phyloP scores from a whole-genome alignment of 768 basidiomycete genomes.

The Daedaleopsis sinensis region DNA sequence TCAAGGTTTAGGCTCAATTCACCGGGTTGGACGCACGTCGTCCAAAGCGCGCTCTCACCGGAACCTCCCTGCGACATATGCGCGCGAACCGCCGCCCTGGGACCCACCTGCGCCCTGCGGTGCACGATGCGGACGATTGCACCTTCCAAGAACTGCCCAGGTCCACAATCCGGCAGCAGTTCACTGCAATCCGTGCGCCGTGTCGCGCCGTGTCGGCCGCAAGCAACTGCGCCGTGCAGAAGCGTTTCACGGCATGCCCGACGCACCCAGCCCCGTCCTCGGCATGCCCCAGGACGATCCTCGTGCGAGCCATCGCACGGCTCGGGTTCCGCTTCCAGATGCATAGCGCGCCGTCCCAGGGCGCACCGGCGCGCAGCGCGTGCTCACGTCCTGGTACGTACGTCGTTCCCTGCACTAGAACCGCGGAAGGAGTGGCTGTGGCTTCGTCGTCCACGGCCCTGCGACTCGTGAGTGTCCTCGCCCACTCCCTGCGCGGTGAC shows the following conservation, averaged over 20 bases:
- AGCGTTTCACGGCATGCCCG: not conserved
- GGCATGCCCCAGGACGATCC: not conserved
- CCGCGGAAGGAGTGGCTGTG: slow-evolving; percentile 14
- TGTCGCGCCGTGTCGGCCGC: not conserved
- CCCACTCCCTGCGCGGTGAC: not conserved
- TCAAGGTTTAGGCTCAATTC: slow-evolving; percentile 16
- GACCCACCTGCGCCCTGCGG: not conserved
- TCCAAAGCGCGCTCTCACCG: not conserved
- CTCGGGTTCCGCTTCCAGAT: not conserved
- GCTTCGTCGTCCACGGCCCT: slow-evolving; percentile 9
- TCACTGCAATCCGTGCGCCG: not conserved
- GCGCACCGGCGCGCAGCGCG: not conserved
- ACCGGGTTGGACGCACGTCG: not conserved
- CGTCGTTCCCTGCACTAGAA: slow-evolving; percentile 3
- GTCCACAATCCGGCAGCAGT: not conserved
- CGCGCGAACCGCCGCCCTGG: not conserved
- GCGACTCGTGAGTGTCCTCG: slow-evolving; percentile 1
- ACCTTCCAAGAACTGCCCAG: not conserved
- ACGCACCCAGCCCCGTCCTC: not conserved
- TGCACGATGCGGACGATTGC: not conserved
- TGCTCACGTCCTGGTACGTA: not conserved
- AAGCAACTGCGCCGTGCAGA: not conserved
- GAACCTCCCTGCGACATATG: not conserved
- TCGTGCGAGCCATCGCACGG: slow-evolving; percentile 3
- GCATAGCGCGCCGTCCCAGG: not conserved